These are phyloP conservation scores for Acanthamoeba triangularis DNA, from an alignment of 208 protist genomes.

Conservation along the genomic window DNA sequence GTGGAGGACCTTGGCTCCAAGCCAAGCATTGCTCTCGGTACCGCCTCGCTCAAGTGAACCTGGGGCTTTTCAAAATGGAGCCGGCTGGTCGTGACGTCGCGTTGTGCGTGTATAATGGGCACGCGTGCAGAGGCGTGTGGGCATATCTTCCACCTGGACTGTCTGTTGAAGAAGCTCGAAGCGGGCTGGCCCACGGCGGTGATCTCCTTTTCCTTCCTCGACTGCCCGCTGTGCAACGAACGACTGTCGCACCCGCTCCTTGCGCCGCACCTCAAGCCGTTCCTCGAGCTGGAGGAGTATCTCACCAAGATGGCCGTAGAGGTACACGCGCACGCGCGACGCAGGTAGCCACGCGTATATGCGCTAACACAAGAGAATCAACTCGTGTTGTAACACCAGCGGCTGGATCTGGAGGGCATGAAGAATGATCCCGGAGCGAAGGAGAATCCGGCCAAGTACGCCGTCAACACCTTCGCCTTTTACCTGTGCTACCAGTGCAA, in stretches of 20 bases:
- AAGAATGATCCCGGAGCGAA: not conserved
- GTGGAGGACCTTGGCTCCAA: conserved; percentile 31
- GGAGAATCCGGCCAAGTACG: conserved; percentile 5
- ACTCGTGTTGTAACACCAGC: not conserved
- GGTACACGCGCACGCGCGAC: too few species aligned
- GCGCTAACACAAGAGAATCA: too few species aligned
- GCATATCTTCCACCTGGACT: conserved; percentile 57
- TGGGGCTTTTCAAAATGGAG: too few species aligned
- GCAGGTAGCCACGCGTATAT: too few species aligned
- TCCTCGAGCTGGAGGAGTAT: not conserved
- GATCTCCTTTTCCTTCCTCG: conserved; percentile 62
- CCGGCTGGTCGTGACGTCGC: too few species aligned
- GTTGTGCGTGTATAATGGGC: too few species aligned
- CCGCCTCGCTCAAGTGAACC: too few species aligned
- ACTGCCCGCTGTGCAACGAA: conserved; percentile 66
- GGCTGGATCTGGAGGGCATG: conserved; percentile 13
- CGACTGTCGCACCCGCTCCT: not conserved
- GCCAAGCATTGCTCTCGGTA: conserved; percentile 1
- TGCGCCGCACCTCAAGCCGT: not conserved
- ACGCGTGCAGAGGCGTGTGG: conserved; percentile 16
- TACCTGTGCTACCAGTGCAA: conserved; percentile 49
- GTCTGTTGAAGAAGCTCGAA: conserved; percentile 31
- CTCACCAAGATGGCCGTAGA: conserved; percentile 10
- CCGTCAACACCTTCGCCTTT: conserved; percentile 46
- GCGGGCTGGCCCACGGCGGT: conserved; percentile 59